Percentiles rank a stretch among this genome's conserved stretches.
phyloP scores from a whole-genome alignment of 768 basidiomycete genomes.

The Rhodotorula toruloides region DNA sequence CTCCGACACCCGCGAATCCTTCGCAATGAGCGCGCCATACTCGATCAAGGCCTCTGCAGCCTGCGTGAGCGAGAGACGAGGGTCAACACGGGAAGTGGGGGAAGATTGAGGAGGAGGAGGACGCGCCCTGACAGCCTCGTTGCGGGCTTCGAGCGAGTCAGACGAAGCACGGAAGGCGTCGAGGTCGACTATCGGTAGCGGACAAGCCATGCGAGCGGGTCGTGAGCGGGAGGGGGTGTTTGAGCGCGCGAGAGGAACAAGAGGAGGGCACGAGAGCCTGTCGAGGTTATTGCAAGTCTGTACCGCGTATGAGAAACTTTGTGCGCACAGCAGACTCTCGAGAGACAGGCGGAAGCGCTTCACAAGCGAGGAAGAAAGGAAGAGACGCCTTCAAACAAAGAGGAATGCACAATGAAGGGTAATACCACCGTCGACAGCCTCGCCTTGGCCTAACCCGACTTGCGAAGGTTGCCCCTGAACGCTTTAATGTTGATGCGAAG shows the following conservation, averaged over 20 bases:
- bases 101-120: background rate
- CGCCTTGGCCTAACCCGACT: background rate
- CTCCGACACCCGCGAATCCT: constrained; percentile 77
- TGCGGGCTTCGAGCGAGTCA: constrained; percentile 55
- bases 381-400: background rate
- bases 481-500: constrained; percentile 13
- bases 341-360: too few relatives aligned
- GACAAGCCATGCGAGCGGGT: constrained; percentile 1
- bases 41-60: constrained; percentile 73
- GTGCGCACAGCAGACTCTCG: too few relatives aligned
- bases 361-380: background rate
- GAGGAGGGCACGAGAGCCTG: too few relatives aligned
- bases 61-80: constrained; percentile 43
- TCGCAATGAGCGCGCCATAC: constrained; percentile 80
- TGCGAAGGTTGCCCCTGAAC: constrained; percentile 11
- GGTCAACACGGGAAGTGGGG: background rate
- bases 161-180: constrained; percentile 62
- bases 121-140: constrained; percentile 52
- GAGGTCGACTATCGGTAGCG: constrained; percentile 70
- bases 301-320: too few relatives aligned
- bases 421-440: background rate
- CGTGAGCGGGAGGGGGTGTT: too few relatives aligned
- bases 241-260: too few relatives aligned
- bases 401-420: background rate
- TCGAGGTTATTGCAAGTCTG: too few relatives aligned